A percentile compares a stretch with the other conserved stretches of the same genome.
phyloP scores from a whole-genome alignment of 257 asterid genomes.

The Gentiana dahurica region DNA sequence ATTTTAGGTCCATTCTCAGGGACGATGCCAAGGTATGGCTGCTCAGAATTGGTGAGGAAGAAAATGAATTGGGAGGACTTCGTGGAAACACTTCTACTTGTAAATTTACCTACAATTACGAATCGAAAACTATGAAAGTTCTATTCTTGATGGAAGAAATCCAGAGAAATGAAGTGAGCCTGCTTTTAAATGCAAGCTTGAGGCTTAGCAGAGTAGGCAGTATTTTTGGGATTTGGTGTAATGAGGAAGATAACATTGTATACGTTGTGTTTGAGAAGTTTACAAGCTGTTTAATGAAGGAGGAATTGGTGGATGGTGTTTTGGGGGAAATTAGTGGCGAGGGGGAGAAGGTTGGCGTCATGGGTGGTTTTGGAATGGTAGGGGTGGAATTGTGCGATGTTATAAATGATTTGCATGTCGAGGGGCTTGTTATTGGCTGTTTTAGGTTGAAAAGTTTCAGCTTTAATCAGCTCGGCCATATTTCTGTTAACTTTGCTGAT shows the following conservation, averaged over 20 bases:
- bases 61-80: constrained; percentile 14
- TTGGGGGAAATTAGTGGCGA: constrained; percentile 17
- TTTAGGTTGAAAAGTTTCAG: constrained; percentile 39
- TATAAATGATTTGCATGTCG: constrained; percentile 47
- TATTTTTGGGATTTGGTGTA: constrained; percentile 68
- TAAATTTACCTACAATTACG: constrained; percentile 35
- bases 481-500: constrained; percentile 43
- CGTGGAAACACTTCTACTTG: neutral
- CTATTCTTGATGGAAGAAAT: constrained; percentile 37
- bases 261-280: constrained; percentile 49
- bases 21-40: constrained; percentile 47
- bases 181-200: constrained; percentile 26
- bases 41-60: constrained; percentile 38
- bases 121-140: constrained; percentile 42
- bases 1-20: constrained; percentile 21
- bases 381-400: constrained; percentile 60
- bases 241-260: constrained; percentile 36
- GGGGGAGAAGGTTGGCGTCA: constrained; percentile 11
- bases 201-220: constrained; percentile 40
- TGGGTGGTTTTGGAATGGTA: constrained; percentile 32
- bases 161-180: constrained; percentile 28
- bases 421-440: constrained; percentile 54
- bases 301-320: constrained; percentile 10
- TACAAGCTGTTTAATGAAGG: constrained; percentile 19
- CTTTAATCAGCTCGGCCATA: constrained; percentile 44